Conservation (phyloP, 2,329 filamentous ascomycete genomes). For the Trichoderma guizhouense region DNA sequence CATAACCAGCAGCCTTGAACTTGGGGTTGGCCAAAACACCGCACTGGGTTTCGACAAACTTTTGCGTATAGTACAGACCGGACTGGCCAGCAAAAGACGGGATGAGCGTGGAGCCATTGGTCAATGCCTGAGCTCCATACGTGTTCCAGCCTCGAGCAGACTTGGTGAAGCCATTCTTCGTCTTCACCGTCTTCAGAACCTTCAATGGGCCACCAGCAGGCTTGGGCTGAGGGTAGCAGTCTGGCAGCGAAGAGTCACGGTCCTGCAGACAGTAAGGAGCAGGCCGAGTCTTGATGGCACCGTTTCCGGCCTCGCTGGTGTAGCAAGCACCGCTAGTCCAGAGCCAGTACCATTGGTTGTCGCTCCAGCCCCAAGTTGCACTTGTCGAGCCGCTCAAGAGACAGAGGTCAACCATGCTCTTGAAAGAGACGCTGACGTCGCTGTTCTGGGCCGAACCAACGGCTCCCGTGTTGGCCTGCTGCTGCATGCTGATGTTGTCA, state of each 20-base stretch:
- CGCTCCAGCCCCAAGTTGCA: conserved; percentile 2
- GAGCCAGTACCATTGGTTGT: conserved; percentile 13
- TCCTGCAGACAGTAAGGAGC: conserved; percentile 11
- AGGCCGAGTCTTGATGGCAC: conserved; percentile 2
- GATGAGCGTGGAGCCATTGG: neutral
- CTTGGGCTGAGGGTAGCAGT: conserved; percentile 4
- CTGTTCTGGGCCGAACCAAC: neutral
- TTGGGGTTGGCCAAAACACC: conserved; percentile 5
- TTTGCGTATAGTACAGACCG: conserved; percentile 9
- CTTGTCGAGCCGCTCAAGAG: neutral
- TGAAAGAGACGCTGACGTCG: neutral
- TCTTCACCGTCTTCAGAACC: conserved; percentile 1
- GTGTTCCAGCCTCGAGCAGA: conserved; percentile 15
- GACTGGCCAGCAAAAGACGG: conserved; percentile 16
- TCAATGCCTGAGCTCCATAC: conserved; percentile 4
- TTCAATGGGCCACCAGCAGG: neutral
- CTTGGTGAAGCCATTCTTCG: neutral
- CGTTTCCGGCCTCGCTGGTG: neutral
- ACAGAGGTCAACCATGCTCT: conserved; percentile 8
- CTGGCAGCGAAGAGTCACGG: neutral
- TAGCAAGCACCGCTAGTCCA: neutral
- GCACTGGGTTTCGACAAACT: conserved; percentile 18
- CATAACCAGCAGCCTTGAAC: conserved; percentile 15
- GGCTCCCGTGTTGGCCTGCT: conserved; percentile 4
- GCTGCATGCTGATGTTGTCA: conserved; percentile 12